Evolutionary conservation across 2,329 filamentous ascomycete species (phyloP).

Genomic region (Chaetomiaceae sp.): DNA sequence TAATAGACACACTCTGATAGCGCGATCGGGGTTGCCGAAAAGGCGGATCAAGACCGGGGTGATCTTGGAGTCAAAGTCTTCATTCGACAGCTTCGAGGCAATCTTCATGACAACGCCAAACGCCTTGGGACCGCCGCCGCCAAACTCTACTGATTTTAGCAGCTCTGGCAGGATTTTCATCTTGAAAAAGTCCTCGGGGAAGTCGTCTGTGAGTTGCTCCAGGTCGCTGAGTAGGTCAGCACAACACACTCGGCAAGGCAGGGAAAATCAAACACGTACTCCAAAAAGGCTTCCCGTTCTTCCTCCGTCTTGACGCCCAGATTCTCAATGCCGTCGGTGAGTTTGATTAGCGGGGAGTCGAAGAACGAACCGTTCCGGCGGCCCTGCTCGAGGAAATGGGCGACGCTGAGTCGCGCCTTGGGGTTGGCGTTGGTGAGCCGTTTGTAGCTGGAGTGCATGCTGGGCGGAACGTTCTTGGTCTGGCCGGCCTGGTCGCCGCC

Average conservation of each 20-base stretch:
- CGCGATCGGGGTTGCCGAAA: conserved; percentile 87
- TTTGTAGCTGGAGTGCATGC: conserved; percentile 89
- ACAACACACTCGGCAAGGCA: background rate
- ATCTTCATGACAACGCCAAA: conserved; percentile 89
- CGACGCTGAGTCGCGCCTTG: conserved; percentile 78
- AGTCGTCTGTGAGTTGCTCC: conserved; percentile 83
- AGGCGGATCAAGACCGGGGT: conserved; percentile 82
- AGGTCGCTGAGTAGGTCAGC: conserved; percentile 57
- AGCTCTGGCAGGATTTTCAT: conserved; percentile 93
- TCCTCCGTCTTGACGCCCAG: conserved; percentile 80
- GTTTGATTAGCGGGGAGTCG: conserved; percentile 83
- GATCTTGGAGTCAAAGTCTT: conserved; percentile 82
- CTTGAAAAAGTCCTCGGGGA: conserved; percentile 97
- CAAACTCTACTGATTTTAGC: conserved; percentile 98
- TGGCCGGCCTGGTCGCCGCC: conserved; percentile 77
- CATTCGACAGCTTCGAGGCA: conserved; percentile 75
- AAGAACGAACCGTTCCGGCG: conserved; percentile 81
- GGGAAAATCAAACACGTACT: conserved; percentile 39
- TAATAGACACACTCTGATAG: conserved; percentile 82
- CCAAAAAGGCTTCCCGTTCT: conserved; percentile 80
- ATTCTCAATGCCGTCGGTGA: conserved; percentile 90
- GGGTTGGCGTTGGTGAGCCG: conserved; percentile 83
- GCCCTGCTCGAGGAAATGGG: conserved; percentile 86
- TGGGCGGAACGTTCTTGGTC: conserved; percentile 78
- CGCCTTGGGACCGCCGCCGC: conserved; percentile 88